Conservation (phyloP, 2,329 filamentous ascomycete genomes). For the Cordyceps javanica region DNA sequence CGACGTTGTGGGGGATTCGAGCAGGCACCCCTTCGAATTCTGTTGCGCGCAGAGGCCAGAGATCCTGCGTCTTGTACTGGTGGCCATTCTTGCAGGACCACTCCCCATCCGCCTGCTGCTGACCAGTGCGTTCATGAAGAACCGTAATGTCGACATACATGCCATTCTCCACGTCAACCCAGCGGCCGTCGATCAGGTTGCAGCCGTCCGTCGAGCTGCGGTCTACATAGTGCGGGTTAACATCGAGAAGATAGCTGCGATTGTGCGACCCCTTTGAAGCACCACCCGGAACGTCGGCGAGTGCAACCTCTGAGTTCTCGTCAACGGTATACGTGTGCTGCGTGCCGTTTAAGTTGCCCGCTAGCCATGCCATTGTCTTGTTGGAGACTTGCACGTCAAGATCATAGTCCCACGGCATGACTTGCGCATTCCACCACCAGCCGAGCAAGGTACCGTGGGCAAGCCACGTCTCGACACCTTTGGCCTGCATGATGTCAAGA, state of each 20-base stretch:
- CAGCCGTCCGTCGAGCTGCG: constrained; percentile 57
- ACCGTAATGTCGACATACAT: constrained; percentile 82
- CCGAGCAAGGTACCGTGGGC: constrained; percentile 78
- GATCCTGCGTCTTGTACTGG: constrained; percentile 60
- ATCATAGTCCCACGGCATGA: constrained; percentile 81
- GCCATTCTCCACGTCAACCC: constrained; percentile 71
- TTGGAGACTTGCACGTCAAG: constrained; percentile 73
- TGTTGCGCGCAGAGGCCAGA: constrained; percentile 69
- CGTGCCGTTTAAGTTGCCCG: constrained; percentile 62
- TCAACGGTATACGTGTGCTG: constrained; percentile 44
- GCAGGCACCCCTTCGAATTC: constrained; percentile 69
- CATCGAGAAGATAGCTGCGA: constrained; percentile 62
- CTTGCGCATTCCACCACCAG: constrained; percentile 81
- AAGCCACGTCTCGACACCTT: constrained; percentile 75
- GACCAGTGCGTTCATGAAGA: constrained; percentile 61
- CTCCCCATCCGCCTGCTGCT: constrained; percentile 49
- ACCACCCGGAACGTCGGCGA: constrained; percentile 14
- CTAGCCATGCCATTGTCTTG: constrained; percentile 60
- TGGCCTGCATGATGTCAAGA: constrained; percentile 56
- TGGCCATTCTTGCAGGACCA: constrained; percentile 81
- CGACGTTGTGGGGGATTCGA: constrained; percentile 62
- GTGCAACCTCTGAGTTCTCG: constrained; percentile 35
- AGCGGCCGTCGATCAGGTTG: constrained; percentile 80
- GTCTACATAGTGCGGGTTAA: constrained; percentile 65
- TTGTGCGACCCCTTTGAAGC: constrained; percentile 14